These are phyloP conservation scores for Ceriops tagal DNA, from an alignment of 345 rosid species.

Conservation along the genomic window DNA sequence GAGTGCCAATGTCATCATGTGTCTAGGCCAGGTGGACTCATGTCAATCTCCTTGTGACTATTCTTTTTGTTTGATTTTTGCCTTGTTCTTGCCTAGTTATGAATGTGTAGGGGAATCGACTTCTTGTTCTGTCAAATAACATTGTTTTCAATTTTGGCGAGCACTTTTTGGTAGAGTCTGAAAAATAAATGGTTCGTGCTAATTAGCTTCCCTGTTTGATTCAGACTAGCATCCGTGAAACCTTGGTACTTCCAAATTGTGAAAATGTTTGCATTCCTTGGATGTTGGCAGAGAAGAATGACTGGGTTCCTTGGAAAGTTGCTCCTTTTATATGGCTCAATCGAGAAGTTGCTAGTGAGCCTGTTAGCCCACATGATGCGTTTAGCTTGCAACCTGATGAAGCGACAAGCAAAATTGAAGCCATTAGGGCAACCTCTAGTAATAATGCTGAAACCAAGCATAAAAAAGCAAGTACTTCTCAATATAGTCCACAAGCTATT, in stretches of 20 bases:
- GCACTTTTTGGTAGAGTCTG: not conserved
- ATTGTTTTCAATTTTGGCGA: not conserved
- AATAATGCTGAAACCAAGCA: constrained; percentile 37
- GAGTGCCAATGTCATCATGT: too few species aligned
- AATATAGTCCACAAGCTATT: constrained; percentile 24
- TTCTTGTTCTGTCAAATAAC: not conserved
- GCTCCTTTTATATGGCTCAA: constrained; percentile 89
- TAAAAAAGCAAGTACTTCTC: constrained; percentile 25
- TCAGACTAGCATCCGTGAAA: constrained; percentile 66
- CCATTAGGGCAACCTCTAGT: constrained; percentile 15
- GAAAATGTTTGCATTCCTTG: constrained; percentile 70
- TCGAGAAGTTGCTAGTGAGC: constrained; percentile 54
- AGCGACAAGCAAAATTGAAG: constrained; percentile 36
- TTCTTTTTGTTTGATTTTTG: too few species aligned
- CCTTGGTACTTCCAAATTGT: constrained; percentile 89
- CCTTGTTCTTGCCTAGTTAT: too few species aligned
- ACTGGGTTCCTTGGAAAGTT: constrained; percentile 67
- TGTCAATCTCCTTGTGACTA: too few species aligned
- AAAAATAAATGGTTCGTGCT: not conserved
- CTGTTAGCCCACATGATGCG: constrained; percentile 23
- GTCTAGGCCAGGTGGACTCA: too few species aligned
- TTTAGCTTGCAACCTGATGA: constrained; percentile 31
- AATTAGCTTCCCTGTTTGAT: constrained; percentile 4
- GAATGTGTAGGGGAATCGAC: too few species aligned
- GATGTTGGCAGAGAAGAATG: constrained; percentile 87